Conservation (phyloP, 2,329 filamentous ascomycete genomes). For the Aureobasidium zeae region DNA sequence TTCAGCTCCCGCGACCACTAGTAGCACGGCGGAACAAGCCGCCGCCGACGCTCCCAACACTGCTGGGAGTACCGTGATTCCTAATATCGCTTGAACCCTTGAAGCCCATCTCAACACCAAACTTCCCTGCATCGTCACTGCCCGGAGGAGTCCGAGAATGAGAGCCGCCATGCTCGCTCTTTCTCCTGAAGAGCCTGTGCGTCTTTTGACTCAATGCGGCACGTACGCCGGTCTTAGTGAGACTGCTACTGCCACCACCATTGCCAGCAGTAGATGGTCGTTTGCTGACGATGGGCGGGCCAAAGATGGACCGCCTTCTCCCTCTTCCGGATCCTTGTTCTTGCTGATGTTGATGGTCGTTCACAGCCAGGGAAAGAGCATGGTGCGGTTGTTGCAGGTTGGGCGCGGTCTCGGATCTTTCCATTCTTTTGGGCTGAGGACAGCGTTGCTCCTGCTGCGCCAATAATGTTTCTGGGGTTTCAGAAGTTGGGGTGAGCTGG, state of each 20-base stretch:
- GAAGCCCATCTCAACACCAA: too few relatives aligned
- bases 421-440: slow-evolving; percentile 2
- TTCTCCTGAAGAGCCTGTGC: slow-evolving; percentile 26
- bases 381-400: neutral
- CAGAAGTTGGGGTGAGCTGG: neutral
- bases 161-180: slow-evolving; percentile 21
- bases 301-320: neutral
- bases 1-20: too few relatives aligned
- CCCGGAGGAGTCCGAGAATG: neutral
- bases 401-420: slow-evolving; percentile 6
- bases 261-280: too few relatives aligned
- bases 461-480: neutral
- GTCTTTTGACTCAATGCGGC: slow-evolving; percentile 22
- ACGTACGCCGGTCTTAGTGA: neutral
- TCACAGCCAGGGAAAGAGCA: neutral
- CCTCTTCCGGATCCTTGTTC: neutral
- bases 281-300: neutral
- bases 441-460: too few relatives aligned
- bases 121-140: neutral
- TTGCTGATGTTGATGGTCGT: neutral
- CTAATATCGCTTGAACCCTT: too few relatives aligned
- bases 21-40: too few relatives aligned
- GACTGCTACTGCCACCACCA: neutral
- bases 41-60: too few relatives aligned
- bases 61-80: too few relatives aligned